phyloP scores from a whole-genome alignment of 2,329 filamentous ascomycete species.

The Chrysoporthe austroafricana region DNA sequence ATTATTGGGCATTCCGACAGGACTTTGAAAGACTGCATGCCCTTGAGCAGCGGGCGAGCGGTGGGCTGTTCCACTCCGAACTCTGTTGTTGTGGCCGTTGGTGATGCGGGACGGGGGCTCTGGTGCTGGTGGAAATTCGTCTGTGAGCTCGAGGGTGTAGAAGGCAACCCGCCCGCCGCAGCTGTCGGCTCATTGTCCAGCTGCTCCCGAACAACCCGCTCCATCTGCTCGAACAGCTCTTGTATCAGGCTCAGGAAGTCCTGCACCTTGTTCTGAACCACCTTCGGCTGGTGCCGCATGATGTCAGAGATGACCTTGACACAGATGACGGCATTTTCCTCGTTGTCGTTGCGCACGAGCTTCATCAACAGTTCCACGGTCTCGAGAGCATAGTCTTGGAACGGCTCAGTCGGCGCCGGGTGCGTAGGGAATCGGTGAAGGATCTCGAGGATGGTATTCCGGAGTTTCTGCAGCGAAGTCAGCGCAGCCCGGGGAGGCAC shows the following conservation, averaged over 20 bases:
- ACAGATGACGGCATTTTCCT: constrained; percentile 97
- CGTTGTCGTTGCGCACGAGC: constrained; percentile 88
- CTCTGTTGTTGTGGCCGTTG: constrained; percentile 80
- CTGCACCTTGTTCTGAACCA: constrained; percentile 78
- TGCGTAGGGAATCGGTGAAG: constrained; percentile 80
- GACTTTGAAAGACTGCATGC: constrained; percentile 99
- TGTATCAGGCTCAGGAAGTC: constrained; percentile 89
- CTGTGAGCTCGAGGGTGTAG: constrained; percentile 67
- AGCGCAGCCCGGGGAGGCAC: constrained; percentile 25
- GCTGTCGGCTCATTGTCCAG: constrained; percentile 75
- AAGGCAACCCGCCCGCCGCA: constrained; percentile 62
- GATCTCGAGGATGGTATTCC: constrained; percentile 92
- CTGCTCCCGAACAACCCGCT: constrained; percentile 91
- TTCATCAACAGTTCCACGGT: constrained; percentile 90
- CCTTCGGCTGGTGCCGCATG: constrained; percentile 88
- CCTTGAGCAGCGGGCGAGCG: constrained; percentile 79
- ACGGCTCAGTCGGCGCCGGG: constrained; percentile 73
- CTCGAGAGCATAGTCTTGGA: constrained; percentile 87
- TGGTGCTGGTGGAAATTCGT: constrained; percentile 69
- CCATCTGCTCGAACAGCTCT: constrained; percentile 94
- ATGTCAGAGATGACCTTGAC: constrained; percentile 98
- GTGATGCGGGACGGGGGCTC: constrained; percentile 87
- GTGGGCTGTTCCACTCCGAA: constrained; percentile 81
- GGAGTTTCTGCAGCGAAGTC: constrained; percentile 68
- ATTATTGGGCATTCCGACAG: constrained; percentile 98